Conservation (phyloP, 2,329 filamentous ascomycete genomes). For the Ceratocystis ficicola region DNA sequence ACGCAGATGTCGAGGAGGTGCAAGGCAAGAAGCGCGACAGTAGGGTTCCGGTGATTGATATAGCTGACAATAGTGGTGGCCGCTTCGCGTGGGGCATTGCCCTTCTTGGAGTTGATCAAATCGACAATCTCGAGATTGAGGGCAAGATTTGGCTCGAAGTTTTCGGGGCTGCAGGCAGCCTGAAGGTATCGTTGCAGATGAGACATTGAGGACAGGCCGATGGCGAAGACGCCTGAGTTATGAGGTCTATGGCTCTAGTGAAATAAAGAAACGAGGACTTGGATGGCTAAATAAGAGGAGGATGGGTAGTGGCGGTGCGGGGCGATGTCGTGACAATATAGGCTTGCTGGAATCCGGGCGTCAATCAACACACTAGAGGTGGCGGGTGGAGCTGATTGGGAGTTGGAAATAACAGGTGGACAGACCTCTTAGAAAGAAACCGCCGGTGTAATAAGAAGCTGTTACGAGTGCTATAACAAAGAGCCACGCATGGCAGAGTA, state of each 20-base stretch:
- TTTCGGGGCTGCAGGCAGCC: conserved; percentile 90
- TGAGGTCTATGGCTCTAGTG: too few relatives aligned
- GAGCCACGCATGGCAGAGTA: conserved; percentile 14
- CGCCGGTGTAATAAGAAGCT: neutral
- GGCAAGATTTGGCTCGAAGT: conserved; percentile 95
- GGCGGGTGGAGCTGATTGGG: neutral
- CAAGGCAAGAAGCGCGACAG: conserved; percentile 81
- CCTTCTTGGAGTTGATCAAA: conserved; percentile 95
- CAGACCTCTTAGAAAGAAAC: neutral
- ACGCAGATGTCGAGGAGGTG: conserved; percentile 95
- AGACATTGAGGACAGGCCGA: conserved; percentile 39
- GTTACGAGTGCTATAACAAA: conserved; percentile 8
- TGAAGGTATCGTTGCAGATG: conserved; percentile 92
- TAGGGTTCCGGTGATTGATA: conserved; percentile 94
- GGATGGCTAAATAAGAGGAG: neutral
- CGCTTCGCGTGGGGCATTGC: conserved; percentile 85
- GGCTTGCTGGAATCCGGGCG: neutral
- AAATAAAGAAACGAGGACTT: neutral
- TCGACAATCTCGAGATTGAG: conserved; percentile 94
- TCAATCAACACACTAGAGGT: conserved; percentile 4
- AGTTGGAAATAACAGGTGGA: conserved; percentile 2
- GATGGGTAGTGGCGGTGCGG: conserved; percentile 11
- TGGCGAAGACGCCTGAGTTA: neutral
- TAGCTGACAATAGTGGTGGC: conserved; percentile 85
- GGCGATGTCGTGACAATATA: neutral